Evolutionary conservation across 2,329 filamentous ascomycete genomes (phyloP).

Genomic region (Aureobasidium sp.): DNA sequence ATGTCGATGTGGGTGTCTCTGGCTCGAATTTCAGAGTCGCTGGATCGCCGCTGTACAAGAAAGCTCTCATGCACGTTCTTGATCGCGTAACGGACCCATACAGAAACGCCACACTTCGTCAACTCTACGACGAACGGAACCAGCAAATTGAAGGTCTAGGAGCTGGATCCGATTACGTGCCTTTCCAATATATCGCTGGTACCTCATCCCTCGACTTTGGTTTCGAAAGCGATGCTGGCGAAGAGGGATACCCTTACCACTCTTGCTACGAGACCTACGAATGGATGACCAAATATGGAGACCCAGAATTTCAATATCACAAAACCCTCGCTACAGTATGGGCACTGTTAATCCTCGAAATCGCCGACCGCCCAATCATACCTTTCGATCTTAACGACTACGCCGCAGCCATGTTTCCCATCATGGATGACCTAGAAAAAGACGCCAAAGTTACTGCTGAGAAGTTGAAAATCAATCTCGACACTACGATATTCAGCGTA

Average conservation of each 20-base stretch:
- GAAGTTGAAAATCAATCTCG: not conserved
- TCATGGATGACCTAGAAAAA: constrained; percentile 71
- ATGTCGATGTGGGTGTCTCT: constrained; percentile 85
- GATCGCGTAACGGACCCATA: constrained; percentile 78
- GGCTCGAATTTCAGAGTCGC: constrained; percentile 80
- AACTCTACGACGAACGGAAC: constrained; percentile 77
- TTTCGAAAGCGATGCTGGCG: constrained; percentile 67
- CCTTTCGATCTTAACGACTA: constrained; percentile 86
- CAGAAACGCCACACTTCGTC: constrained; percentile 75
- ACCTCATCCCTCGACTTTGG: constrained; percentile 88
- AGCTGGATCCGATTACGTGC: constrained; percentile 83
- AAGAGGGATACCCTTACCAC: constrained; percentile 71
- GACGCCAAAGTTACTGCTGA: constrained; percentile 59
- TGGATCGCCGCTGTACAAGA: constrained; percentile 83
- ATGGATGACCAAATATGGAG: constrained; percentile 83
- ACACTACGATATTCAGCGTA: constrained; percentile 53
- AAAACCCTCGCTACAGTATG: constrained; percentile 81
- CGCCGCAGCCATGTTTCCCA: constrained; percentile 68
- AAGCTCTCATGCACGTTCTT: constrained; percentile 76
- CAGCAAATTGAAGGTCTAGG: constrained; percentile 73
- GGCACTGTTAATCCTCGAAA: constrained; percentile 84
- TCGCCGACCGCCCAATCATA: constrained; percentile 82
- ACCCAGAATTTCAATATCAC: constrained; percentile 85
- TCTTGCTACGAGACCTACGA: constrained; percentile 93
- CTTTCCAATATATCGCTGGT: constrained; percentile 93